Evolutionary conservation across 352 stramenopile species (phyloP).

Genomic region (Phytophthora pistaciae): DNA sequence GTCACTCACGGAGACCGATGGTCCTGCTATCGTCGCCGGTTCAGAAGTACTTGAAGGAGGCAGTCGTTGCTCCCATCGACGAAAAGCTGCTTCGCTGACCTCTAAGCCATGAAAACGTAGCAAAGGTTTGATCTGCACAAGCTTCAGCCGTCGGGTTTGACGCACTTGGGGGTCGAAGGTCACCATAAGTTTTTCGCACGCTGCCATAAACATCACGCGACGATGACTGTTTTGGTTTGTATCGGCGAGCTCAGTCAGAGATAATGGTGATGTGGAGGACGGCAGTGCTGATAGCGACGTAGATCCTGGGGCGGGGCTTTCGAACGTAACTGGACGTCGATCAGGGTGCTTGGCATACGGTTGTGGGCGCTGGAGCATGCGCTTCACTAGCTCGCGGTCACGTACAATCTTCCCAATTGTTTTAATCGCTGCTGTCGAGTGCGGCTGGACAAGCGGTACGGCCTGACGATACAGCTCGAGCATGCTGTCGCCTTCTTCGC

Average conservation of each 20-base stretch:
- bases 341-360: conserved; percentile 37
- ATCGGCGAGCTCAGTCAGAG: neutral
- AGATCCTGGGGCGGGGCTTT: conserved; percentile 23
- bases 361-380: conserved; percentile 62
- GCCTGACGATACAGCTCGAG: conserved; percentile 64
- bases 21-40: conserved; percentile 3
- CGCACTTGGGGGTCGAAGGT: conserved; percentile 52
- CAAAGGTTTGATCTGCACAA: conserved; percentile 48
- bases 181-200: conserved; percentile 58
- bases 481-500: conserved; percentile 20
- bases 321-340: conserved; percentile 17
- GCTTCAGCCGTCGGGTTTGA: conserved; percentile 40
- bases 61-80: conserved; percentile 69
- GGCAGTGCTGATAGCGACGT: neutral
- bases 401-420: conserved; percentile 65
- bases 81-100: conserved; percentile 51
- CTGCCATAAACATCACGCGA: conserved; percentile 50
- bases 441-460: conserved; percentile 60
- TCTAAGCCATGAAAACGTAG: conserved; percentile 51
- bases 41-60: conserved; percentile 14
- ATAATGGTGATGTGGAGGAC: conserved; percentile 13
- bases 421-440: conserved; percentile 67
- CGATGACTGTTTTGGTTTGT: conserved; percentile 13
- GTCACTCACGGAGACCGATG: conserved; percentile 44
- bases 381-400: conserved; percentile 52